Base-by-base conservation (phyloP, 1,284 basidiomycete species). In the Grifola frondosa region DNA sequence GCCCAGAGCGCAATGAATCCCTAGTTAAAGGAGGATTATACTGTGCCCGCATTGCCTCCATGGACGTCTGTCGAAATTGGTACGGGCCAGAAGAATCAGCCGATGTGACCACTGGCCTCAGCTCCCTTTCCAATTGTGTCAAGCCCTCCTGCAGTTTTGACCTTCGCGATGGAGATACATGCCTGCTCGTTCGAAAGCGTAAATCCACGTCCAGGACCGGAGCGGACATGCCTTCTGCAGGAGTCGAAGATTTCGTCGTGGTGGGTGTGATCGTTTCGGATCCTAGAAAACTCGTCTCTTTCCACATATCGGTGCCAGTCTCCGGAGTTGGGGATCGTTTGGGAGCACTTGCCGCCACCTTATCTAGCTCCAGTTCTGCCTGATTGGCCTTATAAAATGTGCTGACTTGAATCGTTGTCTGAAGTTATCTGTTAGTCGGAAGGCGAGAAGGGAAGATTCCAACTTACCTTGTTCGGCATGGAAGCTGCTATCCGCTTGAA, bases 351-450 rank as follows among this genome's bases (percentile, higher is more conserved):
- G 61, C 58, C 6, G 64, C 66, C n/a, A 73, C 64, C 30, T 59
- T 62, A 33, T 64, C 69, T 9, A 82, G 60, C 40, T 72, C 61
- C 46, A 80, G 63, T 40, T 72, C 72, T 30, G 63, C 66, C 21
- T 61, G 52, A 50, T 83, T 74, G 37, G 65, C 63, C 47, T 71
- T 74, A 56, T 81, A 84, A 61, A 76, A 91, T 58, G 84, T 83
- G 47, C 73, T 74, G 36, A 89, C 86, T 71, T 93, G 90, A 7
- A 81, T 73, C 4, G 81, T 79, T 8, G 87, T 90, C 81, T 83
- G 42, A 22, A 38, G n/a, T 13, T 49, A 29, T 49, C 39, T n/a
- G n/a, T n/a, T n/a, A n/a, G 23, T 39, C 32, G 41, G 32, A 30
- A 15, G 22, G 15, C 42, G 30, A 15, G 31, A 24, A 10, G n/a